Conservation (phyloP, 768 basidiomycete genomes). For the Trametes elegans region DNA sequence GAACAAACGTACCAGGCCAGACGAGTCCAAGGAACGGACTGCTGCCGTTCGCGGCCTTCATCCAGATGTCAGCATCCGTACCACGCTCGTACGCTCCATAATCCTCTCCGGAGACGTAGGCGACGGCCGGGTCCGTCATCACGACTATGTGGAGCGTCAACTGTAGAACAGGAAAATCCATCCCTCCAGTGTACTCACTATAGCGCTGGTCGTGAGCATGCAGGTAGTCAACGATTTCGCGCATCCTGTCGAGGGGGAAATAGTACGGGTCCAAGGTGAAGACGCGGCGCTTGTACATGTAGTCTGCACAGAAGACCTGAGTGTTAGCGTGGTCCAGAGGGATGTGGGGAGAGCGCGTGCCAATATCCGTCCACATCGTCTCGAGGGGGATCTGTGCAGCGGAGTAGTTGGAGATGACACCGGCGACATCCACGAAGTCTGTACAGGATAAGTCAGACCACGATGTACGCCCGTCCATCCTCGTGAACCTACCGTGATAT, state of each 20-base stretch:
- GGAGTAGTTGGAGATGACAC: conserved; percentile 61
- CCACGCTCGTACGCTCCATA: conserved; percentile 60
- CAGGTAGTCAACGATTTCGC: conserved; percentile 62
- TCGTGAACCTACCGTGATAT: conserved; percentile 48
- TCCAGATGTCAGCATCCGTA: conserved; percentile 49
- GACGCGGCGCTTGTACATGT: conserved; percentile 65
- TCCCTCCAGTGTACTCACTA: conserved; percentile 34
- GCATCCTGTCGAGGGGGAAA: conserved; percentile 61
- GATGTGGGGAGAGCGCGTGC: conserved; percentile 28
- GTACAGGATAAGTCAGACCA: neutral
- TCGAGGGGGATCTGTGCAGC: conserved; percentile 64
- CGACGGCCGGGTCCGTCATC: conserved; percentile 76
- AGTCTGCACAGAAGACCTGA: conserved; percentile 40
- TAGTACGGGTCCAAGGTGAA: conserved; percentile 70
- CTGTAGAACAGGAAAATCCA: neutral
- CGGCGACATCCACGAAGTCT: conserved; percentile 64
- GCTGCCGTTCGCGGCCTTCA: conserved; percentile 62
- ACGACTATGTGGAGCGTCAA: conserved; percentile 41
- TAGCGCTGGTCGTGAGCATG: conserved; percentile 59
- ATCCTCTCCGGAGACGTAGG: conserved; percentile 42
- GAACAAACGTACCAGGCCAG: conserved; percentile 54
- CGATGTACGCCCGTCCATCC: neutral
- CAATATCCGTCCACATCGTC: conserved; percentile 81
- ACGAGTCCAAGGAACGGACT: conserved; percentile 52
- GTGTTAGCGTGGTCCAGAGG: too few relatives aligned